Percentiles rank a stretch among this genome's conserved stretches.
Conservation (phyloP, 306 rosid genomes). For the Corylus heterophylla region DNA sequence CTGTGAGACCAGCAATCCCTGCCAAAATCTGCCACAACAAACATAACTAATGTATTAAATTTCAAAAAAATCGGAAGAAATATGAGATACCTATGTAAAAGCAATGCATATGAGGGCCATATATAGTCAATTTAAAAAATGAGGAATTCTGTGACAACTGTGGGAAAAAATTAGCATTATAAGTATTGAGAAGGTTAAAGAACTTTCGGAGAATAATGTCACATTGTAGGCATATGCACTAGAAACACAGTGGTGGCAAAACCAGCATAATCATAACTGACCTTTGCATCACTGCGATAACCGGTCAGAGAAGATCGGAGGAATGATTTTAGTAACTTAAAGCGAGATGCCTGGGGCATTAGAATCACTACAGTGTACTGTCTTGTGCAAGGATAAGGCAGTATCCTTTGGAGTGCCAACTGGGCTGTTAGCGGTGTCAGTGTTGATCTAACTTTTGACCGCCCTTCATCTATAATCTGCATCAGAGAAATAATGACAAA, state of each 20-base stretch:
- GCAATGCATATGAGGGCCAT: background rate
- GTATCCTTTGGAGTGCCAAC: slow-evolving; percentile 67
- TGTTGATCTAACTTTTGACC: slow-evolving; percentile 64
- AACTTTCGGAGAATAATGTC: background rate
- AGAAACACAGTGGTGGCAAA: background rate
- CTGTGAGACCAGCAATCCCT: slow-evolving; percentile 60
- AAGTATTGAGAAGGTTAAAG: background rate
- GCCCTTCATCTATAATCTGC: slow-evolving; percentile 81
- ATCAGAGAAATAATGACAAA: slow-evolving; percentile 18
- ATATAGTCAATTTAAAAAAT: background rate
- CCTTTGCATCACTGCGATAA: slow-evolving; percentile 63
- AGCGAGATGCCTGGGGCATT: slow-evolving; percentile 66
- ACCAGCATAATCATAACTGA: slow-evolving; percentile 26
- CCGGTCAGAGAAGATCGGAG: slow-evolving; percentile 43
- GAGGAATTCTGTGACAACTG: background rate
- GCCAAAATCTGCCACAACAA: slow-evolving; percentile 62
- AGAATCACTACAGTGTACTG: slow-evolving; percentile 85
- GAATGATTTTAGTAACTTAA: slow-evolving; percentile 56
- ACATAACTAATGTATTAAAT: slow-evolving; percentile 5
- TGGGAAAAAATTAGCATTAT: background rate
- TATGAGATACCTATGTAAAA: background rate
- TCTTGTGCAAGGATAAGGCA: slow-evolving; percentile 81
- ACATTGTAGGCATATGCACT: background rate
- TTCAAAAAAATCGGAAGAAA: background rate
- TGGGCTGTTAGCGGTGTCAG: slow-evolving; percentile 64